Evolutionary conservation across 257 asterid species (phyloP), one percentile per base, ranked within the genome.

Genomic region (Rubia yunnanensis): DNA sequence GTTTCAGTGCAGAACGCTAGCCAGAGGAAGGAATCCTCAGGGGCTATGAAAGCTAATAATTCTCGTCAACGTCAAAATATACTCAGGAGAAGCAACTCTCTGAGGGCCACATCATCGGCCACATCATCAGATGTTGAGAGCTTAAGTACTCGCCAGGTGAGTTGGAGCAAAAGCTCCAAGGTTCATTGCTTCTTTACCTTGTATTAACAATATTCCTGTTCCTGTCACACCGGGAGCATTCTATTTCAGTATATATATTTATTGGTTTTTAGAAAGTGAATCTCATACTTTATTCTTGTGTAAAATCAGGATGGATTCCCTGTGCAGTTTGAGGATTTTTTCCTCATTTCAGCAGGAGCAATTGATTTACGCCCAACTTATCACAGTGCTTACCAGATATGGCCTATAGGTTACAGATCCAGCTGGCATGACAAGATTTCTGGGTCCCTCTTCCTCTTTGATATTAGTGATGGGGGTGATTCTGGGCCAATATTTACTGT

Each of bases 341-440:
- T 82, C 70, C 85, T 94, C 60, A 63, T 89, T 58, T 86, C 97
- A 64, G 84, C 85, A 34, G 97, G 97, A 54, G 78, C 67, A 60
- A 63, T 94, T 70, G 97, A 94, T 79, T 72, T 78, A 59, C 83
- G 97, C 15, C 86, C 92, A 59, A 59, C 95, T 59, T 94, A 94
- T 76, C 94, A 83, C 73, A 85, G 44, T 53, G 52, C 70, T 31
- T 56, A 73, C 78, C 91, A 84, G 80, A 86, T 94, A 53, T 94
- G 96, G 90, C 99, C 99, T 59, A 83, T 88, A 68, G 99, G 99
- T 68, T 94, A 90, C 78, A 77, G 76, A 79, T 82, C 85, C 69
- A 81, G 88, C 88, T 94, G 99, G 99, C 97, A 94, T 69, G 99
- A 94, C 72, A 88, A 82, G 65, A 72, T 88, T 50, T 86, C 99